phyloP scores from a whole-genome alignment of 1,284 basidiomycete genomes.

The Ceratobasidium theobromae region DNA sequence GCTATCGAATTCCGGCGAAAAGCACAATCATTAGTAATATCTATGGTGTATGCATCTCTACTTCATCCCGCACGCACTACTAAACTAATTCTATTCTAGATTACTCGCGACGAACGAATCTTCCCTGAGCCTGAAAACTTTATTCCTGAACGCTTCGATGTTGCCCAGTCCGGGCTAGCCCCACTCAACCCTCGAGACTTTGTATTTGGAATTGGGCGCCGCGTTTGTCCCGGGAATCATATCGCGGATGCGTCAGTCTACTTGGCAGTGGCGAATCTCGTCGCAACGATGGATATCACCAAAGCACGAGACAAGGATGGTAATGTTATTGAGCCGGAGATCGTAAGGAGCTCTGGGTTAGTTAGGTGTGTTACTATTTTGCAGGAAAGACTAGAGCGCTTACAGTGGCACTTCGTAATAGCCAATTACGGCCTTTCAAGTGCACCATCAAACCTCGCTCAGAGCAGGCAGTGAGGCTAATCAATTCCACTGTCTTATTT shows the following conservation, averaged over 20 bases:
- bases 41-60: not conserved
- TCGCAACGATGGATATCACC: constrained; percentile 6
- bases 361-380: not conserved
- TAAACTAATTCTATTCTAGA: not conserved
- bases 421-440: not conserved
- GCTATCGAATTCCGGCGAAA: constrained; percentile 6
- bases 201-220: constrained; percentile 14
- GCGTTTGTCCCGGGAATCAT: constrained; percentile 2
- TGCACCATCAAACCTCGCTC: constrained; percentile 21
- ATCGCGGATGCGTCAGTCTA: not conserved
- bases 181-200: not conserved
- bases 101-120: not conserved
- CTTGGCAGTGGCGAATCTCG: not conserved
- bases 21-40: constrained; percentile 12
- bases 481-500: not conserved
- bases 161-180: not conserved
- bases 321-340: not conserved
- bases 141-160: constrained; percentile 7
- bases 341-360: not conserved
- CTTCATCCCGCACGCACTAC: not conserved
- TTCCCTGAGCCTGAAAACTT: not conserved
- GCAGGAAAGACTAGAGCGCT: not conserved
- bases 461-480: not conserved
- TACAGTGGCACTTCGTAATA: not conserved
- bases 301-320: not conserved